These are phyloP conservation scores for Berberis vulgaris DNA, from an alignment of 164 flowering plant species.

Conservation along the genomic window DNA sequence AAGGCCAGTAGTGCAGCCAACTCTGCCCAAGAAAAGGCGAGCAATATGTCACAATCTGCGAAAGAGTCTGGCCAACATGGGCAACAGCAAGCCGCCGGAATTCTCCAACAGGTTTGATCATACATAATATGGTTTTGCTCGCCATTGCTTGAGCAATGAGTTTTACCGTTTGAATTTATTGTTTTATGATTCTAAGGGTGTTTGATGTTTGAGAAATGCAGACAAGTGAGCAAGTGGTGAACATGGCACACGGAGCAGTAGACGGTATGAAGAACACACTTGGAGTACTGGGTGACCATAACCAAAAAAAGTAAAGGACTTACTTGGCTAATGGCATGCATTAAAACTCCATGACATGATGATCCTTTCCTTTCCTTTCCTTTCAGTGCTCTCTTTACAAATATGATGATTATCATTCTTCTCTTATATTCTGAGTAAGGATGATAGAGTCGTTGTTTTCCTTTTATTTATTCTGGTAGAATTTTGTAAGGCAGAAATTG, in stretches of 20 bases:
- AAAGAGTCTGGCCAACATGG: constrained; percentile 19
- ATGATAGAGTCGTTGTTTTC: too few species aligned
- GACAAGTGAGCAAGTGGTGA: constrained; percentile 35
- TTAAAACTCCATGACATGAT: too few species aligned
- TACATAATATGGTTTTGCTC: not conserved
- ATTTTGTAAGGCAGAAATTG: too few species aligned
- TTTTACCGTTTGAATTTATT: too few species aligned
- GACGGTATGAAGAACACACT: constrained; percentile 35
- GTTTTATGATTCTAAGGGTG: not conserved
- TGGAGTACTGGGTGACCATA: constrained; percentile 21
- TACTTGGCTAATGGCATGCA: not conserved
- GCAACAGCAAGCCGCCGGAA: constrained; percentile 22
- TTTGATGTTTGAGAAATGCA: constrained; percentile 8
- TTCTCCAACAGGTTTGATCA: constrained; percentile 40
- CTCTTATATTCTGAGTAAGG: too few species aligned
- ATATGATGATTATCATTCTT: too few species aligned
- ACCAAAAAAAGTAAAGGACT: constrained; percentile 3
- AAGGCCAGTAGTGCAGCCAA: constrained; percentile 1
- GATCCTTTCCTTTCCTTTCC: too few species aligned
- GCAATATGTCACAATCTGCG: constrained; percentile 18
- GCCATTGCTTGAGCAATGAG: not conserved
- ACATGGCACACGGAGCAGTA: constrained; percentile 37
- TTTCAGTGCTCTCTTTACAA: too few species aligned
- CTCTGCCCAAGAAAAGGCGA: not conserved
- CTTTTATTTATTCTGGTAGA: too few species aligned